These are phyloP conservation scores for Monosporascus sp. DNA, from an alignment of 2,329 filamentous ascomycete genomes.

Conservation along the genomic window DNA sequence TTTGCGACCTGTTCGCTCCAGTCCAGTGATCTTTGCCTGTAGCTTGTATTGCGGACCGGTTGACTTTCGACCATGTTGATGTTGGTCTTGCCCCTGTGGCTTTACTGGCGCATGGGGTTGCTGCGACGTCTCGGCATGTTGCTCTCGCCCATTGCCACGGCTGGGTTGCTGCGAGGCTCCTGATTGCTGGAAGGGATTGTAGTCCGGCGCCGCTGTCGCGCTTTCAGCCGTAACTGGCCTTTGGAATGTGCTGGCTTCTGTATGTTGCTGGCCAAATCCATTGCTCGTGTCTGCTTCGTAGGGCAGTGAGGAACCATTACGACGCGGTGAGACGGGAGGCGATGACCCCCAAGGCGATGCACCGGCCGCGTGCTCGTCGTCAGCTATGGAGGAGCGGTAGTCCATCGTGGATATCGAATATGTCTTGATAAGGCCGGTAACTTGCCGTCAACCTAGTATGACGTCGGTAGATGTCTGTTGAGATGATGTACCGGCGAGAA, in stretches of 20 bases:
- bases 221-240: conserved; percentile 44
- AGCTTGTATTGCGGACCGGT: conserved; percentile 72
- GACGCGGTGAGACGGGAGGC: conserved; percentile 45
- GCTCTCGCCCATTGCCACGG: conserved; percentile 18
- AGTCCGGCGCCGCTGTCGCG: conserved; percentile 36
- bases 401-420: conserved; percentile 40
- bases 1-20: conserved; percentile 91
- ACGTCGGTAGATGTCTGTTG: conserved; percentile 2
- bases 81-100: conserved; percentile 18
- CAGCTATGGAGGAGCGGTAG: conserved; percentile 51
- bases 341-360: conserved; percentile 54
- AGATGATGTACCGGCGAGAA: background rate
- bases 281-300: conserved; percentile 42
- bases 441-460: background rate
- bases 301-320: conserved; percentile 37
- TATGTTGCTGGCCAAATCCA: conserved; percentile 33
- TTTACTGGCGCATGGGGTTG: conserved; percentile 12
- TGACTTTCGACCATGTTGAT: conserved; percentile 49
- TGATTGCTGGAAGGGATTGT: conserved; percentile 29
- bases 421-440: conserved; percentile 1
- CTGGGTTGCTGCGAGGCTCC: conserved; percentile 24
- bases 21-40: conserved; percentile 87
- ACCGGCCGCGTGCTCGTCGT: conserved; percentile 47
- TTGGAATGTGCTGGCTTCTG: conserved; percentile 34
- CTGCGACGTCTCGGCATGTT: conserved; percentile 11